A percentile compares a stretch with the other conserved stretches of the same genome.
Conservation (phyloP, 2,329 filamentous ascomycete species). For the Chrysosphaeria jannelii region DNA sequence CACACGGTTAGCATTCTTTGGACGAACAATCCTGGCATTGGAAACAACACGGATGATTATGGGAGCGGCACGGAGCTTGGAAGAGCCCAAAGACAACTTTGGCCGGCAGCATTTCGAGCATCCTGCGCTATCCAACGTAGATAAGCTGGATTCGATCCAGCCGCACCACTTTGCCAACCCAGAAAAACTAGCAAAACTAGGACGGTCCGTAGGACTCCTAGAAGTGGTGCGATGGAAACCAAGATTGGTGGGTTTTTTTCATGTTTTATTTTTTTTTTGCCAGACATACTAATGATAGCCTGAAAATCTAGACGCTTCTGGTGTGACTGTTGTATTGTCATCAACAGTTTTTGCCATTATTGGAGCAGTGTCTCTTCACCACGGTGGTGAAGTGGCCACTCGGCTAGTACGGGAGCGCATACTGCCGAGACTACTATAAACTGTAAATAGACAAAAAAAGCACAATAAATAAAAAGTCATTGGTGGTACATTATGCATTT, state of each 20-base stretch:
- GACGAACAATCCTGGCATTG: constrained; percentile 7
- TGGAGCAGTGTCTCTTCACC: constrained; percentile 68
- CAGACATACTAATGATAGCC: constrained; percentile 11
- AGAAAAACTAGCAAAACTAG: constrained; percentile 35
- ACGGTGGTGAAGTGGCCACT: constrained; percentile 50
- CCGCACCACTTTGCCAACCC: constrained; percentile 32
- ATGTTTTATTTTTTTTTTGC: background rate
- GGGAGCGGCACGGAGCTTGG: constrained; percentile 1
- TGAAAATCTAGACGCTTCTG: constrained; percentile 39
- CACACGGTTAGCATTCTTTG: constrained; percentile 67
- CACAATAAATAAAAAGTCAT: background rate
- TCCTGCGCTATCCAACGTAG: constrained; percentile 37
- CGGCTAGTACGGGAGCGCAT: constrained; percentile 38
- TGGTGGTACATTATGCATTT: too few species aligned
- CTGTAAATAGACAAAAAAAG: background rate
- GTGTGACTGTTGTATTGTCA: constrained; percentile 42
- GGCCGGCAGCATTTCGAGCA: constrained; percentile 38
- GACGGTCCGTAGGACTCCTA: constrained; percentile 35
- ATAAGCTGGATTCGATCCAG: constrained; percentile 32
- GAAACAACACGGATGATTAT: constrained; percentile 7
- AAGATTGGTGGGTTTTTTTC: constrained; percentile 27
- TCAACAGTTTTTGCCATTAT: constrained; percentile 62
- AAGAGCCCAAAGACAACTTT: constrained; percentile 7
- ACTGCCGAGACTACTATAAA: background rate
- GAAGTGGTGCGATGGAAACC: constrained; percentile 64